A percentile compares a stretch with the other conserved stretches of the same genome.
Conservation (phyloP, 306 rosid genomes). For the Vigna hirtella region DNA sequence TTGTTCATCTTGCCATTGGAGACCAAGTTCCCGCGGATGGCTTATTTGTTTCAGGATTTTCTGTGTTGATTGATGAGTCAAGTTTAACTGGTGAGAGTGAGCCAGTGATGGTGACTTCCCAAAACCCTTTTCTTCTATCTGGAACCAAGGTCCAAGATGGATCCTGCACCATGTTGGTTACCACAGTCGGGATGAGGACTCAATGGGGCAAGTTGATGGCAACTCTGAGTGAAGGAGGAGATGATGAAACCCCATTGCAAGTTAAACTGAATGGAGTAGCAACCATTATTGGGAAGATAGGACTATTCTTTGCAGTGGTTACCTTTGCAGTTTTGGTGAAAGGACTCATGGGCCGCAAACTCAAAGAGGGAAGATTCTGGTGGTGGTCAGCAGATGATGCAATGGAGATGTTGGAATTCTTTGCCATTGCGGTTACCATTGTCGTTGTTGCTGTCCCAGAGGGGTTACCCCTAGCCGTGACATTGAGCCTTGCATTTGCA, state of each 20-base stretch:
- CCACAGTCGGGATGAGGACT: slow-evolving; percentile 97
- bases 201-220: slow-evolving; percentile 99
- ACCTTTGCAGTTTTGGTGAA: slow-evolving; percentile 85
- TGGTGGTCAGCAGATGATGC: slow-evolving; percentile 78
- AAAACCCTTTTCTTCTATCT: slow-evolving; percentile 85
- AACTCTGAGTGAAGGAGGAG: slow-evolving; percentile 94
- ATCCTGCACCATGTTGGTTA: slow-evolving; percentile 85
- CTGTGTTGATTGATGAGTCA: slow-evolving; percentile 86
- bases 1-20: slow-evolving; percentile 89
- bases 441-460: slow-evolving; percentile 98
- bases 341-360: slow-evolving; percentile 65
- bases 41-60: slow-evolving; percentile 80
- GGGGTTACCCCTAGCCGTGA: slow-evolving; percentile 92
- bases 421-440: slow-evolving; percentile 91
- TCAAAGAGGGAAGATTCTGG: slow-evolving; percentile 72
- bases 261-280: slow-evolving; percentile 97
- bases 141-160: slow-evolving; percentile 99
- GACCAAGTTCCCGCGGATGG: slow-evolving; percentile 98
- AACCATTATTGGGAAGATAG: slow-evolving; percentile 89
- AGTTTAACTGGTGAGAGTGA: slow-evolving; percentile 98
- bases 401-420: slow-evolving; percentile 77
- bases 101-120: slow-evolving; percentile 74
- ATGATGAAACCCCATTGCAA: slow-evolving; percentile 94
- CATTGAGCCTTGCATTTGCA: slow-evolving; percentile 95
- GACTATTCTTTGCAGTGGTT: slow-evolving; percentile 77